Conservation (phyloP, 306 rosid species). For the Ziziphus jujuba region DNA sequence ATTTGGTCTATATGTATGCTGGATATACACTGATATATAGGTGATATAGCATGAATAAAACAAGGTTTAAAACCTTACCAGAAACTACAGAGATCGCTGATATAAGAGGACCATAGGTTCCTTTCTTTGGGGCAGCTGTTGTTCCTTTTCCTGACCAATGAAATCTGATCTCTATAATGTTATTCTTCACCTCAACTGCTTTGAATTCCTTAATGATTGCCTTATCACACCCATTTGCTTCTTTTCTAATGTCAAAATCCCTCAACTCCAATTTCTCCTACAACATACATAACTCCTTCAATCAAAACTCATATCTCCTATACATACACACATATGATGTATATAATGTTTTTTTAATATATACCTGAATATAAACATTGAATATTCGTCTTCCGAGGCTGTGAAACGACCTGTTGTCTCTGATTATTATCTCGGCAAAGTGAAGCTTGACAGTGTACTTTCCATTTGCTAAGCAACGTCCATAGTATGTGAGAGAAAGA, state of each 20-base stretch:
- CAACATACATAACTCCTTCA: too few relatives aligned
- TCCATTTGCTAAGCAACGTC: constrained; percentile 60
- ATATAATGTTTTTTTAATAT: background rate
- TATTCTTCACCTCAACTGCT: constrained; percentile 30
- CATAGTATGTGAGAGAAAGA: constrained; percentile 55
- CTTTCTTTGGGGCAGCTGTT: constrained; percentile 35
- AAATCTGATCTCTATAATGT: constrained; percentile 45
- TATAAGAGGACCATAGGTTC: constrained; percentile 62
- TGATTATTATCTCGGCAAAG: constrained; percentile 53
- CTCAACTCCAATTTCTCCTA: constrained; percentile 51
- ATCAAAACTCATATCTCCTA: too few relatives aligned
- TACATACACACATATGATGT: background rate
- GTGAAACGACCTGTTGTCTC: constrained; percentile 43
- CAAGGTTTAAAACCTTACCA: constrained; percentile 38
- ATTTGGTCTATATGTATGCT: too few relatives aligned
- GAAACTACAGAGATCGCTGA: constrained; percentile 59
- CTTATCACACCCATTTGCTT: constrained; percentile 41
- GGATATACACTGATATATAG: background rate
- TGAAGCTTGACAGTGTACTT: constrained; percentile 56
- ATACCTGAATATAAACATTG: constrained; percentile 65
- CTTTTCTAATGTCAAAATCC: constrained; percentile 43
- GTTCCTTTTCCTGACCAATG: constrained; percentile 74
- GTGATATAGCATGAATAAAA: background rate
- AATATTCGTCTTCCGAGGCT: constrained; percentile 56
- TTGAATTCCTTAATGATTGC: constrained; percentile 26